Conservation (phyloP, 176 grass and related monocot genomes). For the Oryza coarctata region DNA sequence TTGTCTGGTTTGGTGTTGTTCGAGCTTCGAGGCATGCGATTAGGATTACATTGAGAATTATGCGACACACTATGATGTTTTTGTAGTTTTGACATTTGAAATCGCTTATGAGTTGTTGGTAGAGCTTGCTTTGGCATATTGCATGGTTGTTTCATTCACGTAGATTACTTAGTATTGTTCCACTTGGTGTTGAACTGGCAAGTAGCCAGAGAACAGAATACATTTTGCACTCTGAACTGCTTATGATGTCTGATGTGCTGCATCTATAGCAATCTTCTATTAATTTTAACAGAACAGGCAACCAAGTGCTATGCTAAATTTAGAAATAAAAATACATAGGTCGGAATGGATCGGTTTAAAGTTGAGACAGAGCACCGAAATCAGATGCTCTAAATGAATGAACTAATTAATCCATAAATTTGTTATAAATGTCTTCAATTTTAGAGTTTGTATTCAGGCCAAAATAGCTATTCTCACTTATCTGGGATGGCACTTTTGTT, state of each 20-base stretch:
- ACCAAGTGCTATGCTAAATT: background rate
- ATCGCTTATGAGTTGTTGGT: background rate
- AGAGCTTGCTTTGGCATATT: background rate
- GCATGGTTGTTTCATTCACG: background rate
- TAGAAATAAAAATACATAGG: background rate
- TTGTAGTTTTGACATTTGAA: background rate
- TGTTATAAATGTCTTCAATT: background rate
- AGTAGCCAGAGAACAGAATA: background rate
- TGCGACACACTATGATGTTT: background rate
- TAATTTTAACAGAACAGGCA: background rate
- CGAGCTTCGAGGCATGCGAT: background rate
- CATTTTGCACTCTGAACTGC: background rate
- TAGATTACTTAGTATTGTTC: background rate
- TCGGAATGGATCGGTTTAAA: background rate
- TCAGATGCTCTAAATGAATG: background rate
- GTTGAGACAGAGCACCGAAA: background rate
- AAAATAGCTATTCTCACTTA: constrained; percentile 8
- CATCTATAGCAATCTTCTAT: background rate
- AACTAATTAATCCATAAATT: background rate
- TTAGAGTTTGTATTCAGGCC: background rate
- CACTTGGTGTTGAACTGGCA: background rate
- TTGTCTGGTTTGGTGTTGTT: background rate
- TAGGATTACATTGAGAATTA: background rate
- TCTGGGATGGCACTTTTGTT: background rate
- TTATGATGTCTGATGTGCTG: background rate